A percentile compares a stretch with the other conserved stretches of the same genome.
phyloP scores from a whole-genome alignment of 495 filamentous ascomycete genomes.

The Cercophora scortea region DNA sequence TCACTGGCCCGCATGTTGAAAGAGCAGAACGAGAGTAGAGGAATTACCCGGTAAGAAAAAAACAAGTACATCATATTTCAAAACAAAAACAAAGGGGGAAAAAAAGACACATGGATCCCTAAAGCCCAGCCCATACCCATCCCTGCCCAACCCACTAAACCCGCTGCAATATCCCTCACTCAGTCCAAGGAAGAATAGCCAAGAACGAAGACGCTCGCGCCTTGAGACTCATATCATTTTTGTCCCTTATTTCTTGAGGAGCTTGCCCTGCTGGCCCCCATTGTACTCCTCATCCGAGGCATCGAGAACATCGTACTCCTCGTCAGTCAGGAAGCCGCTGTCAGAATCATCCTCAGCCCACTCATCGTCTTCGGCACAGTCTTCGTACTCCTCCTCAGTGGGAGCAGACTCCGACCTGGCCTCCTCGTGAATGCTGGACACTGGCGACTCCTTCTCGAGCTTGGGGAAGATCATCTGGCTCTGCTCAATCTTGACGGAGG shows the following conservation, averaged over 20 bases:
- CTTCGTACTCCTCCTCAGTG: slow-evolving; percentile 57
- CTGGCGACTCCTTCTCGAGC: slow-evolving; percentile 88
- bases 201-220: background rate
- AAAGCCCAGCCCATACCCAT: background rate
- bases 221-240: background rate
- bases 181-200: background rate
- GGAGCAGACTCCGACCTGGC: slow-evolving; percentile 16
- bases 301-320: slow-evolving; percentile 95
- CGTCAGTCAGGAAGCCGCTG: slow-evolving; percentile 81
- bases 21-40: background rate
- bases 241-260: slow-evolving; percentile 23
- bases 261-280: slow-evolving; percentile 24
- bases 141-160: too few species aligned
- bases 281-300: slow-evolving; percentile 87
- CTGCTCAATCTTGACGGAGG: slow-evolving; percentile 15
- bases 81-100: slow-evolving; percentile 1
- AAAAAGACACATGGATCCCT: background rate
- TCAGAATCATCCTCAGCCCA: slow-evolving; percentile 55
- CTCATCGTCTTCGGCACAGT: slow-evolving; percentile 44
- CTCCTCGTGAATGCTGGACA: slow-evolving; percentile 65
- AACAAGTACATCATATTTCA: background rate
- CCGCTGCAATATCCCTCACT: background rate
- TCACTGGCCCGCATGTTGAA: background rate
- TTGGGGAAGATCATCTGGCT: slow-evolving; percentile 95
- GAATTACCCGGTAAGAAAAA: background rate